Conservation (phyloP, 768 basidiomycete species). For the Suillus brevipes region DNA sequence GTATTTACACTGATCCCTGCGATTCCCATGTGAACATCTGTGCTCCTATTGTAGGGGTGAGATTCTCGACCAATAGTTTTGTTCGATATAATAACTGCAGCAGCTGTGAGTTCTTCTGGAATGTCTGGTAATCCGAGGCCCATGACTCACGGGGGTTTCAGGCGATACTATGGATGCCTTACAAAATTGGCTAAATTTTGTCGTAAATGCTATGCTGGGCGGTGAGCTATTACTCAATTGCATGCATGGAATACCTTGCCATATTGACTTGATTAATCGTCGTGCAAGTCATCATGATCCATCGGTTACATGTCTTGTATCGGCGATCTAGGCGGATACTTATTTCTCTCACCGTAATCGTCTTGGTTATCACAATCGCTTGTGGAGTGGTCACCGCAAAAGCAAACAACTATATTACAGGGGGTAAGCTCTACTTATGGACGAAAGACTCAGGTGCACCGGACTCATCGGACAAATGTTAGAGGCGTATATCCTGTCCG, state of each 20-base stretch:
- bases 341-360: not conserved
- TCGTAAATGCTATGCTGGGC: not conserved
- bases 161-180: no score
- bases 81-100: not conserved
- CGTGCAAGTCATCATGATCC: not conserved
- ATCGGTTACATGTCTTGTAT: not conserved
- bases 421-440: not conserved
- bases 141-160: no score
- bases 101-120: no score
- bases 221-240: not conserved
- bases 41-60: not conserved
- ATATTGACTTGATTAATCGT: not conserved
- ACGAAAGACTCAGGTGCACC: not conserved
- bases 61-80: not conserved
- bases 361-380: not conserved
- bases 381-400: not conserved
- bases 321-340: not conserved
- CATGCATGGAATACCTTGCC: not conserved
- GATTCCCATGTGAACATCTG: not conserved
- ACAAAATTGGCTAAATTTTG: not conserved
- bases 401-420: not conserved
- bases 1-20: not conserved
- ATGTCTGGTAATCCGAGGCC: no score
- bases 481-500: not conserved
- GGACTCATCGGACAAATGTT: not conserved